These are phyloP conservation scores for Globisporangium middletonii DNA, from an alignment of 352 stramenopile genomes.

Conservation along the genomic window DNA sequence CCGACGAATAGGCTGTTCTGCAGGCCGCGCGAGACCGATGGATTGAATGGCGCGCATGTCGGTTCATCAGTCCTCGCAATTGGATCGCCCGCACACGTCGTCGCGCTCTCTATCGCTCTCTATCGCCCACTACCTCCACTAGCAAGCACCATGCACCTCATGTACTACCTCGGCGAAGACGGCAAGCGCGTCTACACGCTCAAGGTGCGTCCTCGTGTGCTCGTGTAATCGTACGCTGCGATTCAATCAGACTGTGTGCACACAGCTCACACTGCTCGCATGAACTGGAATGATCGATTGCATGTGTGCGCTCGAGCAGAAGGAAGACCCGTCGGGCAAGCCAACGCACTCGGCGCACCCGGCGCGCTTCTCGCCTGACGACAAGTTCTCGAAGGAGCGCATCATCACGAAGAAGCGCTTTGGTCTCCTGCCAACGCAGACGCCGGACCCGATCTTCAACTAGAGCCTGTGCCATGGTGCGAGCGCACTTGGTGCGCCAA, in stretches of 20 bases:
- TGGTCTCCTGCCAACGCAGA: constrained; percentile 95
- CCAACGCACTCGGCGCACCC: constrained; percentile 96
- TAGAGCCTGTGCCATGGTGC: constrained; percentile 26
- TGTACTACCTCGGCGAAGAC: constrained; percentile 96
- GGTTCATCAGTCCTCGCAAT: not conserved
- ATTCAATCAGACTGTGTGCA: not conserved
- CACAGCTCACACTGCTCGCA: not conserved
- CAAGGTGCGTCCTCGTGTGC: constrained; percentile 73
- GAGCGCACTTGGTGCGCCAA: constrained; percentile 8
- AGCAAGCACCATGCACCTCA: constrained; percentile 94
- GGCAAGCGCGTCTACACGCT: constrained; percentile 99
- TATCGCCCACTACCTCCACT: not conserved
- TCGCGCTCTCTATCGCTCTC: not conserved
- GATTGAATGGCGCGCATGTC: not conserved
- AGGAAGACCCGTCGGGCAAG: constrained; percentile 90
- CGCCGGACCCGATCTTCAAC: constrained; percentile 81
- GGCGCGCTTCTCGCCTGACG: constrained; percentile 98
- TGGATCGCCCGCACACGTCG: too few relatives aligned
- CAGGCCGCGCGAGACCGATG: not conserved
- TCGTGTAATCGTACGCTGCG: not conserved
- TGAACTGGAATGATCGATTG: not conserved
- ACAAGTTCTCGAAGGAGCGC: constrained; percentile 99
- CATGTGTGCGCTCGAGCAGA: constrained; percentile 46
- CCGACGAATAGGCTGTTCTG: not conserved
- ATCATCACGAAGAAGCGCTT: constrained; percentile 99